Evolutionary conservation across 2,329 filamentous ascomycete genomes (phyloP).

Genomic region (Chaetomium strumarium): DNA sequence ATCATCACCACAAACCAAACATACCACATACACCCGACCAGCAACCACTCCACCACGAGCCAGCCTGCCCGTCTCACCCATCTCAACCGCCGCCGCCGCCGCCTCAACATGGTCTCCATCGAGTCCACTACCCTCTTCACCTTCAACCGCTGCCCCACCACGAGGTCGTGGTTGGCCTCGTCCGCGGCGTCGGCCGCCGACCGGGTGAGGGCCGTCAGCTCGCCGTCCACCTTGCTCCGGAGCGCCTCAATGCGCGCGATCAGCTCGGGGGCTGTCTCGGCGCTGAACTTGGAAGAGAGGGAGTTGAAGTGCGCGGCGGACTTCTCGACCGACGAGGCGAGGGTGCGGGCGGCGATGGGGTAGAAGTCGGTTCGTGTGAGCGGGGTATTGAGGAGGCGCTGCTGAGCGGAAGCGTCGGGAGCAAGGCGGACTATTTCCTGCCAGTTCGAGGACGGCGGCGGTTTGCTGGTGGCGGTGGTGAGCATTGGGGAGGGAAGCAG

Average conservation of each 20-base stretch:
- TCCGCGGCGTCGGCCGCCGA: constrained; percentile 73
- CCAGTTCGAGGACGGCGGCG: constrained; percentile 28
- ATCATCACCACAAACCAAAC: constrained; percentile 86
- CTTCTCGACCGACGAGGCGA: constrained; percentile 41
- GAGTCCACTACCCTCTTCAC: constrained; percentile 76
- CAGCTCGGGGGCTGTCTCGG: constrained; percentile 50
- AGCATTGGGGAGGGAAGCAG: constrained; percentile 29
- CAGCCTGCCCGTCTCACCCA: constrained; percentile 74
- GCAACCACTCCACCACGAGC: constrained; percentile 77
- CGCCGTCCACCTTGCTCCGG: constrained; percentile 43
- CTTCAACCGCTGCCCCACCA: constrained; percentile 68
- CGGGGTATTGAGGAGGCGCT: constrained; percentile 29
- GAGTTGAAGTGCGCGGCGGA: constrained; percentile 52
- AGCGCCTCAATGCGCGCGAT: constrained; percentile 42
- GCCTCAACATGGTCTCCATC: constrained; percentile 68
- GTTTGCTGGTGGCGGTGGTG: constrained; percentile 12
- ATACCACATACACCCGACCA: constrained; percentile 89
- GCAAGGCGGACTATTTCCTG: constrained; percentile 39
- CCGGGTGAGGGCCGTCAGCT: constrained; percentile 56
- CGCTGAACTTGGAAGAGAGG: constrained; percentile 54
- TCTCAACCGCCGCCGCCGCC: constrained; percentile 60
- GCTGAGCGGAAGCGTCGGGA: constrained; percentile 30
- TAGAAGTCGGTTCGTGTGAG: constrained; percentile 43
- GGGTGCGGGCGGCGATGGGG: constrained; percentile 45
- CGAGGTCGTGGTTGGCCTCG: constrained; percentile 67